Evolutionary conservation across 31 red algal species (phyloP).

Genomic region (Endocladia muricata): DNA sequence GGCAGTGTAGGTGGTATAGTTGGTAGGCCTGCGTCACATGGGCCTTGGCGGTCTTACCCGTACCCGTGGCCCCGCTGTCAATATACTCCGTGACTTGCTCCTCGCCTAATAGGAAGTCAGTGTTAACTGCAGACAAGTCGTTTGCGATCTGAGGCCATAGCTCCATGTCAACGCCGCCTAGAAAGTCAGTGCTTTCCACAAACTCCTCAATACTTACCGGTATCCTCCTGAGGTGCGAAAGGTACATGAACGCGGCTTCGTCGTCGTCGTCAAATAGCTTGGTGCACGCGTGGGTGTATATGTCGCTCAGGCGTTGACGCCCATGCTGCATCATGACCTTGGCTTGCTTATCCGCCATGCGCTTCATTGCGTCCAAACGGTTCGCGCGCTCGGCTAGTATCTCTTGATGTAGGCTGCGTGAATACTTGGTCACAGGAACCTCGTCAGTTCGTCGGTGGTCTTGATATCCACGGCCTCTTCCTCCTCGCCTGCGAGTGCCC

Average conservation of each 20-base stretch:
- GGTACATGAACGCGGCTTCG: neutral
- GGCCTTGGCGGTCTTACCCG: neutral
- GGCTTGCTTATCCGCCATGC: too few relatives aligned
- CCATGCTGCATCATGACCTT: too few relatives aligned
- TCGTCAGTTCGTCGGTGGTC: too few relatives aligned
- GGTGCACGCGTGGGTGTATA: too few relatives aligned
- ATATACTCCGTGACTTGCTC: neutral
- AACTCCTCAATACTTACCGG: constrained; percentile 10
- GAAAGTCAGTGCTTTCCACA: neutral
- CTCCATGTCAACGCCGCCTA: neutral
- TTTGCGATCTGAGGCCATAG: neutral
- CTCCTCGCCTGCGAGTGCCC: too few relatives aligned
- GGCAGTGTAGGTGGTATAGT: neutral
- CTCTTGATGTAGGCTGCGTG: too few relatives aligned
- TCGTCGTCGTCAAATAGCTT: too few relatives aligned
- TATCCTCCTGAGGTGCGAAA: neutral
- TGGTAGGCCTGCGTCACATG: neutral
- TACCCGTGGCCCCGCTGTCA: neutral
- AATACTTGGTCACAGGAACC: too few relatives aligned
- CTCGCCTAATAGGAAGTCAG: neutral
- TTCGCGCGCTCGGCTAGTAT: too few relatives aligned
- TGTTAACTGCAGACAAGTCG: neutral
- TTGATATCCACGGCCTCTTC: too few relatives aligned
- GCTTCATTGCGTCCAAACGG: too few relatives aligned
- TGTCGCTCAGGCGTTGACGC: too few relatives aligned